These are phyloP conservation scores for Penicillium sp. DNA, from an alignment of 2,329 filamentous ascomycete species.

Conservation along the genomic window DNA sequence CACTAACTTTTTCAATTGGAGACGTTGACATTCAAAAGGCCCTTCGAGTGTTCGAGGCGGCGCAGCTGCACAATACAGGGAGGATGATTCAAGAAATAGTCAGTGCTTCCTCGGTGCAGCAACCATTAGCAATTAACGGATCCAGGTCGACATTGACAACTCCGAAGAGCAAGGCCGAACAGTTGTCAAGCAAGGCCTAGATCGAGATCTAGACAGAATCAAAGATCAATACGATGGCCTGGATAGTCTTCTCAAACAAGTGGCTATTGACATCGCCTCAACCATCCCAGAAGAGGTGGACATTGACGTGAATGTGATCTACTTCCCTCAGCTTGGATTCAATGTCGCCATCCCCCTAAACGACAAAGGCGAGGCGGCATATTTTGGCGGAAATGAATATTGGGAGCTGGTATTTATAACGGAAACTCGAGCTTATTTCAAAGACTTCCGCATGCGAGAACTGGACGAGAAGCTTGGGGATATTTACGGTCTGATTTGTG, in stretches of 20 bases:
- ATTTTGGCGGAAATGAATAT: constrained; percentile 54
- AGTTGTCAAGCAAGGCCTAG: constrained; percentile 65
- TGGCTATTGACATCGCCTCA: constrained; percentile 58
- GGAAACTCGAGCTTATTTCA: constrained; percentile 71
- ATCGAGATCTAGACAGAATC: constrained; percentile 67
- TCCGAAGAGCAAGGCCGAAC: constrained; percentile 66
- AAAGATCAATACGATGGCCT: constrained; percentile 74
- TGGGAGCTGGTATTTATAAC: constrained; percentile 78
- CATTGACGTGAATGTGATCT: constrained; percentile 67
- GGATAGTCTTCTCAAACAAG: constrained; percentile 62
- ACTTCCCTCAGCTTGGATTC: constrained; percentile 88
- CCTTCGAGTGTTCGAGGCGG: constrained; percentile 54
- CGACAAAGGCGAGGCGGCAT: constrained; percentile 54
- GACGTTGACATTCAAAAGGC: constrained; percentile 44
- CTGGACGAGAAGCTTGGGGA: constrained; percentile 80
- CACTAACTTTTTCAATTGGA: too few species aligned
- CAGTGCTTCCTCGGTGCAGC: constrained; percentile 5
- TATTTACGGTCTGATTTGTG: constrained; percentile 74
- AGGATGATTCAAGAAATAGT: constrained; percentile 63
- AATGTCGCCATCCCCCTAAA: constrained; percentile 67
- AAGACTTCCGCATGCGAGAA: constrained; percentile 72
- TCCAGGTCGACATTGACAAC: constrained; percentile 67
- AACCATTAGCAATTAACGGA: constrained; percentile 9
- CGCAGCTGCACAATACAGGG: constrained; percentile 60
- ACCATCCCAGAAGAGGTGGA: constrained; percentile 55